Evolutionary conservation across 1,139 yeast genomes (phyloP).

Genomic region (Yamadazyma jaroonii): DNA sequence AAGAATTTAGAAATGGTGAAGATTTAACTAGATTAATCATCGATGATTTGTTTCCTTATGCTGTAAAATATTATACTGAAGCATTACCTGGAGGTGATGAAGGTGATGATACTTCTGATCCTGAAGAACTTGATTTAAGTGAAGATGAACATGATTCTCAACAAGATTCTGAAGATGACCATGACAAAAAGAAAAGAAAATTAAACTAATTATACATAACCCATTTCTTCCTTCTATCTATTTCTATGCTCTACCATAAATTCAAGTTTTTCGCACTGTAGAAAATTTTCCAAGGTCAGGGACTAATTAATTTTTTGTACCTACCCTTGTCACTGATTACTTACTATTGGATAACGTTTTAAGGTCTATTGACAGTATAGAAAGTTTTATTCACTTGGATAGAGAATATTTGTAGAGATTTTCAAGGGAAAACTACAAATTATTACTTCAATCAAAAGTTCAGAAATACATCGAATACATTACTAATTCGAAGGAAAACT

Average conservation of each 20-base stretch:
- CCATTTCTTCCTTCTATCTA: neutral
- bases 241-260: neutral
- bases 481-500: too few relatives aligned
- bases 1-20: constrained; percentile 71
- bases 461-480: too few relatives aligned
- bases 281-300: constrained; percentile 2
- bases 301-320: constrained; percentile 4
- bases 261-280: neutral
- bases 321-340: constrained; percentile 1
- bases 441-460: too few relatives aligned
- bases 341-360: too few relatives aligned
- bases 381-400: too few relatives aligned
- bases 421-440: too few relatives aligned
- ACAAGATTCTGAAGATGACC: constrained; percentile 1
- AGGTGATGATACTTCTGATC: constrained; percentile 50
- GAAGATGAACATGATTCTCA: constrained; percentile 32
- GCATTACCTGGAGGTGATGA: constrained; percentile 61
- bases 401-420: too few relatives aligned
- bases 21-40: constrained; percentile 61
- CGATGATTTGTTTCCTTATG: constrained; percentile 69
- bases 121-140: constrained; percentile 55
- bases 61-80: constrained; percentile 69
- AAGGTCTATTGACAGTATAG: too few relatives aligned
- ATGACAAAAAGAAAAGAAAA: constrained; percentile 2
- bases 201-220: neutral